Percentiles rank a stretch among this genome's conserved stretches.
Conservation (phyloP, 306 rosid species). For the Oxytropis ochrocephala region DNA sequence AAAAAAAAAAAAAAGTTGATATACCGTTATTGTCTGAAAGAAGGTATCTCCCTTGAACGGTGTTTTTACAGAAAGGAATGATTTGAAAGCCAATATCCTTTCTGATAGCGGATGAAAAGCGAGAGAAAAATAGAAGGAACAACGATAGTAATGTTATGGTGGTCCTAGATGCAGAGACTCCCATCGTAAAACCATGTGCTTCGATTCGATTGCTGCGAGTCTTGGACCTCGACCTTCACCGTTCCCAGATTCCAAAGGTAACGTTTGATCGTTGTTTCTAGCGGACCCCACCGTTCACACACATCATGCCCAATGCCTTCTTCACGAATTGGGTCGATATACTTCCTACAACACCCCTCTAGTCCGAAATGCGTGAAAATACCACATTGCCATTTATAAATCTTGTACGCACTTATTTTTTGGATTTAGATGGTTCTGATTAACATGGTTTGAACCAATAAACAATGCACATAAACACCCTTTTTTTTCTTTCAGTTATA, state of each 20-base stretch:
- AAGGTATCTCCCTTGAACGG: constrained; percentile 82
- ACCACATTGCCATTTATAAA: too few species aligned
- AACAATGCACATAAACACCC: too few species aligned
- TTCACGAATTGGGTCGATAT: background rate
- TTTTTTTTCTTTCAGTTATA: too few species aligned
- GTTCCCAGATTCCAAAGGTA: background rate
- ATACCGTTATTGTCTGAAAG: constrained; percentile 74
- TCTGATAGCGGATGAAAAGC: constrained; percentile 34
- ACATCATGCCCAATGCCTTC: background rate
- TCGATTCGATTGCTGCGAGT: background rate
- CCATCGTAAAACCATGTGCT: constrained; percentile 5
- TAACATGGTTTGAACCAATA: too few species aligned
- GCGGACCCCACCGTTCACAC: background rate
- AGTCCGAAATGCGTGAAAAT: too few species aligned
- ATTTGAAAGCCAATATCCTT: constrained; percentile 51
- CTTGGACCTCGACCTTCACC: background rate
- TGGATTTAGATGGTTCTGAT: too few species aligned
- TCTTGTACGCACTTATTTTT: too few species aligned
- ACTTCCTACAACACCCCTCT: too few species aligned
- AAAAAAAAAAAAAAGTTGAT: too few species aligned
- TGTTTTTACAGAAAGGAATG: constrained; percentile 45
- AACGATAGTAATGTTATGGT: background rate
- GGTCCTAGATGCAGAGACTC: background rate
- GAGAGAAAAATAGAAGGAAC: background rate
- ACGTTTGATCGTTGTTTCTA: background rate